These are phyloP conservation scores for Apiospora hydei DNA, from an alignment of 2,329 filamentous ascomycete genomes.

Conservation along the genomic window DNA sequence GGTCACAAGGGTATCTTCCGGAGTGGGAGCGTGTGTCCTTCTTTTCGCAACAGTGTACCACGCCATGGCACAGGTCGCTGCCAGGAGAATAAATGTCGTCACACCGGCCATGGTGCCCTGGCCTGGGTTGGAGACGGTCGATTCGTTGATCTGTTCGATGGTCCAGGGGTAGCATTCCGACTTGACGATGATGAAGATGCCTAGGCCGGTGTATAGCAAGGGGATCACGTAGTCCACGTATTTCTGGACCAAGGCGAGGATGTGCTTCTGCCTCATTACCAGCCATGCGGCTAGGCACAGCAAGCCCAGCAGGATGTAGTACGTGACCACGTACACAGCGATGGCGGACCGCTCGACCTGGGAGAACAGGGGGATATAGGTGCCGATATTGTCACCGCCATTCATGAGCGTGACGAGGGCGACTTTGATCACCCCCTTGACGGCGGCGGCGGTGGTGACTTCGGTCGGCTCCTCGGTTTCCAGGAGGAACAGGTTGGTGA, in stretches of 20 bases:
- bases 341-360: constrained; percentile 42
- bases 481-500: constrained; percentile 33
- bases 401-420: constrained; percentile 44
- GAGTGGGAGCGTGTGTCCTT: not conserved
- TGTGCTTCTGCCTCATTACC: constrained; percentile 42
- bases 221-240: constrained; percentile 40
- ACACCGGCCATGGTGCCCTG: constrained; percentile 23
- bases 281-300: constrained; percentile 42
- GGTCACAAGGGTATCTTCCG: not conserved
- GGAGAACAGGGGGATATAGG: constrained; percentile 45
- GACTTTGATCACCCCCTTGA: constrained; percentile 37
- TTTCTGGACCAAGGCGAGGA: constrained; percentile 36
- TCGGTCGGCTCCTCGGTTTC: constrained; percentile 26
- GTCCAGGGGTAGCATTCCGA: constrained; percentile 45
- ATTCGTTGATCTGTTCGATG: constrained; percentile 30
- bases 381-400: constrained; percentile 46
- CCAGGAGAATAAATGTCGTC: constrained; percentile 23
- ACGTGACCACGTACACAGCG: constrained; percentile 43
- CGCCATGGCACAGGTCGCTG: constrained; percentile 7
- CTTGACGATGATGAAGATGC: constrained; percentile 43
- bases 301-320: constrained; percentile 43
- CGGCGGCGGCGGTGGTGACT: constrained; percentile 28
- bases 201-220: constrained; percentile 43
- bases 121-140: not conserved
- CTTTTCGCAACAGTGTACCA: constrained; percentile 20